Conservation (phyloP, 306 rosid genomes). For the Hippophae tibetana region DNA sequence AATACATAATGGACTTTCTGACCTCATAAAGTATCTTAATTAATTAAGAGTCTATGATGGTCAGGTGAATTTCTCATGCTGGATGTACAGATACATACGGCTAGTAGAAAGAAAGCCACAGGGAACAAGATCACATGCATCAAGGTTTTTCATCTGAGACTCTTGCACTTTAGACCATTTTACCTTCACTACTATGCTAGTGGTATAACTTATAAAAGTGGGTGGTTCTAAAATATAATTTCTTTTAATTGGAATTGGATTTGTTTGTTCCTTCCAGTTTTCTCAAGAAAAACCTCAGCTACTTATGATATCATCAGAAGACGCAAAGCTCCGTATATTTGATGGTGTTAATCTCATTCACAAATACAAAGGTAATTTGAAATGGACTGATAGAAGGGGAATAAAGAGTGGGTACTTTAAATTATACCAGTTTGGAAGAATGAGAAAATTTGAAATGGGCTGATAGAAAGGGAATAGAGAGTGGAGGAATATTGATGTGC, state of each 20-base stretch:
- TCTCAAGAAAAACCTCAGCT: slow-evolving; percentile 38
- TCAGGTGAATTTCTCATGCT: slow-evolving; percentile 48
- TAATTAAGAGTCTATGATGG: slow-evolving; percentile 4
- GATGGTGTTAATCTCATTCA: slow-evolving; percentile 51
- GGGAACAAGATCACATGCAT: slow-evolving; percentile 78
- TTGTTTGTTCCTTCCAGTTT: slow-evolving; percentile 42
- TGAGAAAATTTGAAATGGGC: neutral
- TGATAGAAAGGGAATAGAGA: neutral
- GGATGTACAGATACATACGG: slow-evolving; percentile 37
- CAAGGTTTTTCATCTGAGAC: slow-evolving; percentile 41
- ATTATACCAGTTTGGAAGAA: too few relatives aligned
- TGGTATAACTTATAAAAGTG: neutral
- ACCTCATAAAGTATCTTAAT: slow-evolving; percentile 22
- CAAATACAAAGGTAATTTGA: slow-evolving; percentile 52
- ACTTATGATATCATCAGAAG: slow-evolving; percentile 76
- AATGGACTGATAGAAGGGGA: neutral
- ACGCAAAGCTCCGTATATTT: slow-evolving; percentile 64
- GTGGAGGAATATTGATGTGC: neutral
- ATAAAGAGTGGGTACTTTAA: too few relatives aligned
- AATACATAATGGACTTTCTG: neutral
- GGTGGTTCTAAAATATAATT: neutral
- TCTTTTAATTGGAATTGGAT: slow-evolving; percentile 1
- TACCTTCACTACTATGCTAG: neutral
- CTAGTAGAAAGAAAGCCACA: slow-evolving; percentile 48
- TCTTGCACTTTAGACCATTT: slow-evolving; percentile 11